Evolutionary conservation across 2,329 filamentous ascomycete species (phyloP), one percentile per base, ranked within the genome.

Genomic region (Incumbomyces lentus): DNA sequence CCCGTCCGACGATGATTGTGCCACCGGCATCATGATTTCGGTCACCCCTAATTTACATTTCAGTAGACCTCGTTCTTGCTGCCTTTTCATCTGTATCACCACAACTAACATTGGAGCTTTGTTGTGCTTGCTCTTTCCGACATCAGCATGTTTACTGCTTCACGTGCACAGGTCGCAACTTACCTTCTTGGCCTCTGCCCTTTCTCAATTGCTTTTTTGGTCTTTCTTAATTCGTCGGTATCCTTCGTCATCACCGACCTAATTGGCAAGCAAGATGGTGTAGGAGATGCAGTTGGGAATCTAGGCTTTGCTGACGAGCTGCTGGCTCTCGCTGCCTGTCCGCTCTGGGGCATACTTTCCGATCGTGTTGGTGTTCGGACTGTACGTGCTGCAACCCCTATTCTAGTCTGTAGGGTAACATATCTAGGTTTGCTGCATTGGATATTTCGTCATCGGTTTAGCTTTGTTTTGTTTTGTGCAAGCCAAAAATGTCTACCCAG

Each of bases 401-500:
- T 32, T 40, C 6, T 29, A 44, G 37, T 39, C n/a, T 6, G 18
- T 10, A 31, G 37, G 16, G 38, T 16, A 41, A 19, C 18, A 46
- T 50, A 45, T 22, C 46, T 49, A 71, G 69, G 68, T 72, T 19
- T 70, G 67, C 53, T 83, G 88, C 18, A 66, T 84, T 33, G 92
- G 92, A 6, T 98, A 95, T 62, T 66, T 75, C 18, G 77, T 95
- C 55, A 84, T 96, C 46, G 88, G 84, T 1, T 52, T 88, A 11
- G 78, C 86, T 16, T 67, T 98, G 50, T 76, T 84, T 38, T 63
- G 88, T 12, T 86, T 95, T 59, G 89, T 95, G 19, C 86, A 93
- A 71, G 86, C 86, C 22, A 74, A 71, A 55, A 87, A 89, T 65
- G 79, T 95, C 7, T 95, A 95, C 65, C 90, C 92, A 8, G 82